Evolutionary conservation across 2,329 filamentous ascomycete genomes (phyloP).

Genomic region (Monilinia polystroma): DNA sequence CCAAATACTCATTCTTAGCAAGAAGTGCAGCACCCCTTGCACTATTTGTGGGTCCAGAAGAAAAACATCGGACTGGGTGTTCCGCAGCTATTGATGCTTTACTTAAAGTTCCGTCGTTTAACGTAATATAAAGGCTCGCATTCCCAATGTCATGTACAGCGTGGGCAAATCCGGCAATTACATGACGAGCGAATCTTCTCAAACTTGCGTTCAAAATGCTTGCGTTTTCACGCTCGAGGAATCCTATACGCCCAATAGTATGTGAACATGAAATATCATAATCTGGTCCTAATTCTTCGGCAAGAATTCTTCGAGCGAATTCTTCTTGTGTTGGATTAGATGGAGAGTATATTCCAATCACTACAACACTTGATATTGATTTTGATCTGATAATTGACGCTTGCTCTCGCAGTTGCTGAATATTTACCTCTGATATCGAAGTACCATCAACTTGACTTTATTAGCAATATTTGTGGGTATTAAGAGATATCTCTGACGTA

Average conservation of each 20-base stretch:
- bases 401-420: constrained; percentile 36
- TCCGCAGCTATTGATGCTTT: constrained; percentile 53
- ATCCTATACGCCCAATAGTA: constrained; percentile 47
- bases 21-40: constrained; percentile 64
- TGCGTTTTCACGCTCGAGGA: constrained; percentile 64
- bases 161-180: constrained; percentile 55
- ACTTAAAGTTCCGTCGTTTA: constrained; percentile 63
- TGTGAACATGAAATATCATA: constrained; percentile 53
- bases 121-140: constrained; percentile 51
- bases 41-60: constrained; percentile 62
- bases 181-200: constrained; percentile 55
- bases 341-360: constrained; percentile 58
- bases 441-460: constrained; percentile 34
- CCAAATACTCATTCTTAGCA: constrained; percentile 28
- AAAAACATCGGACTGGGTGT: constrained; percentile 61
- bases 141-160: constrained; percentile 54
- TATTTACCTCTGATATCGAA: constrained; percentile 30
- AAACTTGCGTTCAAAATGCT: constrained; percentile 64
- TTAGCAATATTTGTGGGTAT: constrained; percentile 17
- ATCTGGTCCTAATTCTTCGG: constrained; percentile 41
- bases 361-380: constrained; percentile 48
- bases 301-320: constrained; percentile 48
- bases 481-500: constrained; percentile 19
- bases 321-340: constrained; percentile 57
- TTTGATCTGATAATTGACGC: constrained; percentile 37